These are phyloP conservation scores for Syzygium syzygioides DNA, from an alignment of 441 rosid species.

Conservation along the genomic window DNA sequence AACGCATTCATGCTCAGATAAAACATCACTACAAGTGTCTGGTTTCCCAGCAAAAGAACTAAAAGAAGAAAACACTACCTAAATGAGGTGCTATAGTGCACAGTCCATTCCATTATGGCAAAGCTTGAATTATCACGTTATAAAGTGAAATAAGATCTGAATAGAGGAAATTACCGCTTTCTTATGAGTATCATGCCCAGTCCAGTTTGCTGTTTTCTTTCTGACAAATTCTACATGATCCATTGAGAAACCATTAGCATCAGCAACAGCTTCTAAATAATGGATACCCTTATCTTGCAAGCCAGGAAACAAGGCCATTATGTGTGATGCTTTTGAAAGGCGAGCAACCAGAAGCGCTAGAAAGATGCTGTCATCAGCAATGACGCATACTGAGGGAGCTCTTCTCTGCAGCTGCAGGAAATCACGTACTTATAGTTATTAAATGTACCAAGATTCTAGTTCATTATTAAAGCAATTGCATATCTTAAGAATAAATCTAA, in stretches of 20 bases:
- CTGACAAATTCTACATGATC: slow-evolving; percentile 46
- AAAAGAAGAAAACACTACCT: background rate
- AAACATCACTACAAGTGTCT: background rate
- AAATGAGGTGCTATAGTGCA: background rate
- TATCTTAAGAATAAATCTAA: background rate
- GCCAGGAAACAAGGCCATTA: slow-evolving; percentile 72
- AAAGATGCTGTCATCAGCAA: slow-evolving; percentile 84
- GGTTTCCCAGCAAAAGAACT: background rate
- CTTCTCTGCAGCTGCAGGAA: slow-evolving; percentile 64
- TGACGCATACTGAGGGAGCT: slow-evolving; percentile 49
- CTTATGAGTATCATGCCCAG: slow-evolving; percentile 38
- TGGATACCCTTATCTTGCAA: slow-evolving; percentile 50
- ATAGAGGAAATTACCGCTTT: slow-evolving; percentile 33
- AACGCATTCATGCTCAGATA: background rate
- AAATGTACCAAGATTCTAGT: background rate
- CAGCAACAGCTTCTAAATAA: slow-evolving; percentile 62
- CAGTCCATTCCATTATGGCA: background rate
- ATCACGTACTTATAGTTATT: background rate
- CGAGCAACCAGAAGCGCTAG: slow-evolving; percentile 49
- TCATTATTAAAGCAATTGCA: background rate
- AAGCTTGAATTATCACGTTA: background rate
- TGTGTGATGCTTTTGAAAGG: slow-evolving; percentile 40
- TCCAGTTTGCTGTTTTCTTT: slow-evolving; percentile 39
- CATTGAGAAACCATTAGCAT: slow-evolving; percentile 50
- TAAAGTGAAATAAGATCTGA: background rate